Evolutionary conservation across 306 rosid genomes (phyloP).

Genomic region (Argentina anserina): DNA sequence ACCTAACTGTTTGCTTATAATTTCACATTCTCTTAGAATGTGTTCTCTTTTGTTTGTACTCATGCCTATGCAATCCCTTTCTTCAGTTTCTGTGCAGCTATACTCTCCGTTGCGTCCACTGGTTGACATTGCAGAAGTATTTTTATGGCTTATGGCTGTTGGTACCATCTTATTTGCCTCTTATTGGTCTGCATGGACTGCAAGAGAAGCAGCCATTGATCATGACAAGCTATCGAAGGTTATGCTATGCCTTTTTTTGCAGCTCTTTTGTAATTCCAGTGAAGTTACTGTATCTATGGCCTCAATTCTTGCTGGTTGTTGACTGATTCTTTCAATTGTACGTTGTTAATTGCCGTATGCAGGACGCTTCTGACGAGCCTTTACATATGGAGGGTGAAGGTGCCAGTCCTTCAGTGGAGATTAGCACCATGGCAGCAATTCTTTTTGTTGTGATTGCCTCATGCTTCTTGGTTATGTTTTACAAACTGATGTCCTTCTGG

Average conservation of each 20-base stretch:
- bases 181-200: slow-evolving; percentile 97
- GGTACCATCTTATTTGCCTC: slow-evolving; percentile 91
- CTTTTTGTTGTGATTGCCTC: slow-evolving; percentile 91
- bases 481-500: slow-evolving; percentile 88
- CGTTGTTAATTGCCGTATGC: slow-evolving; percentile 23
- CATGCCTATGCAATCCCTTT: slow-evolving; percentile 25
- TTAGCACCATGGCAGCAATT: slow-evolving; percentile 74
- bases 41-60: slow-evolving; percentile 12
- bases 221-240: slow-evolving; percentile 89
- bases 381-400: slow-evolving; percentile 48
- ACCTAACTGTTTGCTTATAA: neutral
- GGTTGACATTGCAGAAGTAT: slow-evolving; percentile 96
- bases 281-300: slow-evolving; percentile 14
- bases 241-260: slow-evolving; percentile 16
- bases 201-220: slow-evolving; percentile 86
- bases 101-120: slow-evolving; percentile 93
- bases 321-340: slow-evolving; percentile 10
- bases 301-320: slow-evolving; percentile 13
- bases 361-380: slow-evolving; percentile 87
- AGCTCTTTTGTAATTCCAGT: slow-evolving; percentile 11
- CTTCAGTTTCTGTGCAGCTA: slow-evolving; percentile 84
- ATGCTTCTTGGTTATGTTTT: slow-evolving; percentile 87
- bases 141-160: slow-evolving; percentile 99
- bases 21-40: slow-evolving; percentile 10
- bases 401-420: slow-evolving; percentile 69